Evolutionary conservation across 495 filamentous ascomycete species (phyloP), one percentile per base, ranked within the genome.

Genomic region (Lindgomyces ingoldianus): DNA sequence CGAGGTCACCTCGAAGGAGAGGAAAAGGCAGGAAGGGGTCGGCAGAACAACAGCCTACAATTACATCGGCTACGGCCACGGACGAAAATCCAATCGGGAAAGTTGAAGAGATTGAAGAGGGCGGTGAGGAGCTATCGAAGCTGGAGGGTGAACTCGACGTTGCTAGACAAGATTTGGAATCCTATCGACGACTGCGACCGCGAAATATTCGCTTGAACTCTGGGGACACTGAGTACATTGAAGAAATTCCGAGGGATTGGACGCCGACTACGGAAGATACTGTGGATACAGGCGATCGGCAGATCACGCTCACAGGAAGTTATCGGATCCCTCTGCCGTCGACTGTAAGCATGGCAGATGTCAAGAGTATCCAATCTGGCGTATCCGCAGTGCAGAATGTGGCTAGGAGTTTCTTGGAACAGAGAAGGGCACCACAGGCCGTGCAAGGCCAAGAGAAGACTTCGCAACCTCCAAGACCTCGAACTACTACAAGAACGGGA

Each of bases 311-410:
- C 25, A 44, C 58, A 6, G 68, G 68, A 1, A 64, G 54, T 36
- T 70, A 70, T 42, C 64, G 68, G 9, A 67, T 70, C 18, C 68
- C 68, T 1, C 51, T 70, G 6, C 68, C 68, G 18, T 6, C 54
- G 6, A 64, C 18, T n/a, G 68, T 70, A 1, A 60, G 33, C 41
- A 67, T 70, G 64, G 18, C 49, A 4, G 64, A 70, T 61, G 68
- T 70, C 2, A 60, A 62, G 46, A 68, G 4, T 9, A 64, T 70
- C 2, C 64, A 70, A 39, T 45, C 18, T 46, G 68, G 68, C 2
- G 63, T 70, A 12, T 25, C 44, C 0, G 58, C 68, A 0, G 68
- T 64, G 22, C 64, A 70, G 44, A 61, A 59, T 39, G 68, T 70
- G 0, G 68, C 68, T 26, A 56, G 51, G 19, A 29, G 53, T 14